Percentiles rank a stretch among this genome's conserved stretches.
These are phyloP conservation scores for Exsudoporus floridanus DNA, from an alignment of 1,284 basidiomycete genomes.

Conservation along the genomic window DNA sequence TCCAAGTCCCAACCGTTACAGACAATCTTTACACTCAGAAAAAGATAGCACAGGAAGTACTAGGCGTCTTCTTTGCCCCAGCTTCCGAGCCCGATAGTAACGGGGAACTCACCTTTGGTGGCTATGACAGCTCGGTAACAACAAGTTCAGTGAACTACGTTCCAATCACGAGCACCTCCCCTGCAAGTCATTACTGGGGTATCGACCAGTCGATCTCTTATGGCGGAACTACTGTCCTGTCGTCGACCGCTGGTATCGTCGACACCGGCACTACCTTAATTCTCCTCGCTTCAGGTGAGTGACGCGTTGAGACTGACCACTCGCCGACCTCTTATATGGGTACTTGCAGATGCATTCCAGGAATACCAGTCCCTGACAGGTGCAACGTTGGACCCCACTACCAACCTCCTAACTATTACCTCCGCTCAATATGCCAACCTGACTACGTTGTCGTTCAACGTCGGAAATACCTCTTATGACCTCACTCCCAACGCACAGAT, in stretches of 20 bases:
- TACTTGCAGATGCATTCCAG: conserved; percentile 45
- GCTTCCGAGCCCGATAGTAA: conserved; percentile 31
- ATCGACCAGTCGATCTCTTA: conserved; percentile 52
- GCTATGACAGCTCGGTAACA: conserved; percentile 44
- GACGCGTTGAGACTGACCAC: too few species aligned
- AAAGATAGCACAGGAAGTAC: conserved; percentile 42
- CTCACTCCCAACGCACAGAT: conserved; percentile 52
- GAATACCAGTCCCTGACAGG: conserved; percentile 52
- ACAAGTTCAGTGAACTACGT: conserved; percentile 48
- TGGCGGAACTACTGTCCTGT: conserved; percentile 40
- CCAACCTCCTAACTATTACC: conserved; percentile 45
- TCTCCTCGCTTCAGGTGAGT: conserved; percentile 38
- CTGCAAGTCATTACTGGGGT: conserved; percentile 51
- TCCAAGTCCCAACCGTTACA: conserved; percentile 41
- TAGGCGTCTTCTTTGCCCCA: conserved; percentile 54
- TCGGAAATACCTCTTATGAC: conserved; percentile 38
- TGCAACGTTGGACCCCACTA: conserved; percentile 43
- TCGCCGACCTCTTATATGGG: too few species aligned
- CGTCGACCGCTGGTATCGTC: conserved; percentile 30
- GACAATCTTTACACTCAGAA: conserved; percentile 45
- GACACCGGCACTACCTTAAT: conserved; percentile 49
- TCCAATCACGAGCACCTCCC: conserved; percentile 48
- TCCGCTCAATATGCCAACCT: conserved; percentile 40
- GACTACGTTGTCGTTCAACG: conserved; percentile 43
- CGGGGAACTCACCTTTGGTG: conserved; percentile 51